These are phyloP conservation scores for Podila epicladia DNA, from an alignment of 192 early-diverging fungal species.

Conservation along the genomic window DNA sequence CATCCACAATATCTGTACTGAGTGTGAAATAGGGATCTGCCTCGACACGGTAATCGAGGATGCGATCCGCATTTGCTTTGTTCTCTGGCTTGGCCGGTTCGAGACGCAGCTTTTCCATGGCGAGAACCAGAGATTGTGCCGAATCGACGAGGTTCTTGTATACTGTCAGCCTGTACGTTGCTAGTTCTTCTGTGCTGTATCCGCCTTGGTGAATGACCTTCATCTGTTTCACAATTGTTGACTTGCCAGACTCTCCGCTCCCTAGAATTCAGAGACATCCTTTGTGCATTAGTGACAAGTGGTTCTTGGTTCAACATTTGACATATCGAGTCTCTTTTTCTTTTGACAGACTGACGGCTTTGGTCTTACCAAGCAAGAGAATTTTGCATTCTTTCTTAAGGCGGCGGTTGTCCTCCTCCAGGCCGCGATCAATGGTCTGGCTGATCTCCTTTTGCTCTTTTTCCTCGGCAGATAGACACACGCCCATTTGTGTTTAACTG, in stretches of 20 bases:
- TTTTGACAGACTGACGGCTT: no score
- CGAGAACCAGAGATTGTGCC: constrained; percentile 78
- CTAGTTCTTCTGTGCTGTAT: constrained; percentile 83
- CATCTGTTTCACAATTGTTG: constrained; percentile 98
- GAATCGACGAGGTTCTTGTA: constrained; percentile 90
- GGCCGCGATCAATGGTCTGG: constrained; percentile 65
- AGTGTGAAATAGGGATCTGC: constrained; percentile 65
- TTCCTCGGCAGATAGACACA: constrained; percentile 75
- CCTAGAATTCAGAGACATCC: constrained; percentile 53
- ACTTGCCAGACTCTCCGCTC: constrained; percentile 94
- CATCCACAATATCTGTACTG: constrained; percentile 72
- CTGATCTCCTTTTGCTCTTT: constrained; percentile 59
- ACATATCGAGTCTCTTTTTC: background rate
- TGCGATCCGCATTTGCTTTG: constrained; percentile 43
- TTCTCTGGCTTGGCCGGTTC: constrained; percentile 64
- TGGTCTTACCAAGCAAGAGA: constrained; percentile 68
- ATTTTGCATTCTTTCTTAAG: constrained; percentile 80
- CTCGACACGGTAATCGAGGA: constrained; percentile 59
- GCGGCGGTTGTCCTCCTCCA: constrained; percentile 68
- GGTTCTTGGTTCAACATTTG: background rate
- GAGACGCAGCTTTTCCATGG: constrained; percentile 72
- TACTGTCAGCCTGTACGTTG: constrained; percentile 79
- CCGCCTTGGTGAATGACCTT: constrained; percentile 96
- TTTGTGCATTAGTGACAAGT: background rate
- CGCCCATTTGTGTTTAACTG: constrained; percentile 58